Base-by-base conservation (phyloP, 257 asterid genomes). In the Datura wrightii region DNA sequence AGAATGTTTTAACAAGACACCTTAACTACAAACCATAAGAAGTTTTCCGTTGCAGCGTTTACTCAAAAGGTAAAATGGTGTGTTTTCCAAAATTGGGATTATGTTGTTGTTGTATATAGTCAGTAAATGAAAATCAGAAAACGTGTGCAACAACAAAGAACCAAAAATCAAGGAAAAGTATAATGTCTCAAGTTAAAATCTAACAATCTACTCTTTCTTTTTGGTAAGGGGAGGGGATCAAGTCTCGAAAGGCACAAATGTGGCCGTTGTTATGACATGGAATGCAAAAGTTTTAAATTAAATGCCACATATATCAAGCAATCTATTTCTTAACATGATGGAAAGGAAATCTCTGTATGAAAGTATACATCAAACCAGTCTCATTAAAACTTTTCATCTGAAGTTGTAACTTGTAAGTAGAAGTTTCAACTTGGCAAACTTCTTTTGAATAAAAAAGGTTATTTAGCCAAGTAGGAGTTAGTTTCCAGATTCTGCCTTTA, bases 401-500 rank as follows among this genome's bases (percentile, higher is more conserved):
- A 41, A 46, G 56, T 44, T 44, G 31, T 24, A 24, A 24, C 31
- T 24, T 24, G 80, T 10, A 48, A 46, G 19, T 46, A 74, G 59
- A 10, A 46, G 80, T 11, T 48, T 44, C 60, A 50, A 76, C 13
- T 70, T 76, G 80, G 42, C 62, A 24, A 46, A 13, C 80, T 74
- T 74, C 59, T 19, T 19, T 39, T 46, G 19, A 19, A 46, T 46
- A 3, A 46, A 76, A 13, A 11, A 13, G n/a, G 62, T 50, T 50
- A 31, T 36, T 50, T 76, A 50, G 42, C 62, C 44, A 44, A 76
- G 82, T 50, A 13, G 82, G 60, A 76, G 62, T 10, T 72, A 11
- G 71, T 63, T 48, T 76, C 60, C 3, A 76, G 56, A 50, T 76
- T 50, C 15, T 72, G 59, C n/a, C 80, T 19, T 72, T 72, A 72